A percentile compares a stretch with the other conserved stretches of the same genome.
Conservation (phyloP, 1,284 basidiomycete species). For the Trametes sp. region DNA sequence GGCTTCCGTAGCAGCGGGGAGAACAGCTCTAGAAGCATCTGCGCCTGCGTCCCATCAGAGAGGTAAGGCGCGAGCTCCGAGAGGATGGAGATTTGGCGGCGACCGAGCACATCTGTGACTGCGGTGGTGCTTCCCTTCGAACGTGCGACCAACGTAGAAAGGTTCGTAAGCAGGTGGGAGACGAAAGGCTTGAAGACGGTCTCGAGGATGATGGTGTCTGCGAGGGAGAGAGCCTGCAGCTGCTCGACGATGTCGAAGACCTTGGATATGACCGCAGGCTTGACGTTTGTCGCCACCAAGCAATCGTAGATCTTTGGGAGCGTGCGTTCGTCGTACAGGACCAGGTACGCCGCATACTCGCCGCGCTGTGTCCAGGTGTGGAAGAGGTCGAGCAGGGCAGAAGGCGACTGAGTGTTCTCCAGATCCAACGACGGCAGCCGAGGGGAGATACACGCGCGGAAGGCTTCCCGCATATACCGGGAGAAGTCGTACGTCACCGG, state of each 20-base stretch:
- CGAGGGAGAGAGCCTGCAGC: conserved; percentile 65
- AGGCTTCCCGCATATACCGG: conserved; percentile 75
- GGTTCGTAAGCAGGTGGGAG: conserved; percentile 76
- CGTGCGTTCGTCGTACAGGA: conserved; percentile 72
- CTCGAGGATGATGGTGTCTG: conserved; percentile 59
- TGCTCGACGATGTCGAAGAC: conserved; percentile 90
- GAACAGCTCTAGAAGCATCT: conserved; percentile 79
- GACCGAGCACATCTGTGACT: conserved; percentile 77
- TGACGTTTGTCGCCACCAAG: conserved; percentile 85
- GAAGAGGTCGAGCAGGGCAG: conserved; percentile 89
- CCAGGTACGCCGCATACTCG: conserved; percentile 69
- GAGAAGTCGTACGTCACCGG: conserved; percentile 79
- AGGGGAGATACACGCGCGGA: conserved; percentile 82
- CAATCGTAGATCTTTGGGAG: conserved; percentile 86
- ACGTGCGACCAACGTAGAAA: conserved; percentile 76
- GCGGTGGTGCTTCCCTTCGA: conserved; percentile 59
- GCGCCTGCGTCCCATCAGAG: conserved; percentile 75
- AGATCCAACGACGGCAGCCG: conserved; percentile 77
- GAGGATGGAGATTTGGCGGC: conserved; percentile 86
- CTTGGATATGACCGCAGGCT: conserved; percentile 81
- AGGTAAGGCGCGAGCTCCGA: conserved; percentile 84
- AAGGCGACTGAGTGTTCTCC: conserved; percentile 95
- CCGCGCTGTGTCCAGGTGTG: conserved; percentile 76
- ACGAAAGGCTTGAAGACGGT: conserved; percentile 79
- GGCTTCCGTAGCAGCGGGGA: conserved; percentile 85